Evolutionary conservation across 495 filamentous ascomycete genomes (phyloP), one percentile per base, ranked within the genome.

Genomic region (Cairneyella variabilis): DNA sequence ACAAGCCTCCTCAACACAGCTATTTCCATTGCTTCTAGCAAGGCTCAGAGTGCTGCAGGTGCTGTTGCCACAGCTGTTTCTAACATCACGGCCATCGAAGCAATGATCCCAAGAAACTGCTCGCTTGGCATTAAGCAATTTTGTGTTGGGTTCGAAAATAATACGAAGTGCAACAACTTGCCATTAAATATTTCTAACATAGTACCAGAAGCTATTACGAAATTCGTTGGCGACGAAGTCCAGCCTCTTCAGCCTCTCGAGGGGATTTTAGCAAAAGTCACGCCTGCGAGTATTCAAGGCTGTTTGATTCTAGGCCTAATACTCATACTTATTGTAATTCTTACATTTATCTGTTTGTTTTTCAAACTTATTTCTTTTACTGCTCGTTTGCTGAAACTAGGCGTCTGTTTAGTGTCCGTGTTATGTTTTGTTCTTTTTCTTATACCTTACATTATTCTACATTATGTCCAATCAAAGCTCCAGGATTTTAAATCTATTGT

Each of bases 231-330:
- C 12, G 36, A 56, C 23, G 37, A 56, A 21, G 14, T 56, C 44
- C 23, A 56, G 44, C 27, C 53, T 48, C 44, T 56, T 56, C 26
- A 56, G 37, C 34, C 53, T 43, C 26, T 56, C 25, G 45, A 43
- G 21, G 34, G 44, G 34, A 56, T 56, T 42, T 32, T 50, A 26
- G 38, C 22, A n/a, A 56, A 48, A 56, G 34, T 56, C 20, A 49
- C 16, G 18, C 20, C n/a, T 22, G 26, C 38, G n/a, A 49, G 5
- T 43, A 21, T 56, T 46, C 44, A 43, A 50, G 32, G 21, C 23
- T 56, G 7, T 30, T 56, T 56, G 11, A 43, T 6, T 48, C 34
- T 49, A 1, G 53, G 53, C 45, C 46, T 56, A 27, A 36, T 8
- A 50, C 50, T 41, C 17, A 22, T 43, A 20, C 22, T 18, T 49